phyloP scores from a whole-genome alignment of 2,329 filamentous ascomycete genomes.

The Fusarium pilosicola region DNA sequence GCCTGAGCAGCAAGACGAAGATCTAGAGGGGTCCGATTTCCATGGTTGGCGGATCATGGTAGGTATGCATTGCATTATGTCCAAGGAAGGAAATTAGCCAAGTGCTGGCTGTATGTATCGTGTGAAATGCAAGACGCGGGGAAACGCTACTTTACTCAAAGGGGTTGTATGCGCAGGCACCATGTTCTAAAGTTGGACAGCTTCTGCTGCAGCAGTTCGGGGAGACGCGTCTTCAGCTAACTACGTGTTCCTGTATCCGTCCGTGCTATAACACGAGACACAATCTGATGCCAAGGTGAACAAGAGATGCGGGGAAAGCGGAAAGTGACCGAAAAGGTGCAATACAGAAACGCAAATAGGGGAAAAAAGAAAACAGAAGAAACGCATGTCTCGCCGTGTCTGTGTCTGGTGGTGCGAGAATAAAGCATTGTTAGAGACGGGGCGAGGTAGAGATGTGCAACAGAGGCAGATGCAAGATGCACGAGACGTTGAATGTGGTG shows the following conservation, averaged over 20 bases:
- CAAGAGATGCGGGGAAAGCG: constrained; percentile 14
- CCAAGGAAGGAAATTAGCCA: neutral
- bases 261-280: neutral
- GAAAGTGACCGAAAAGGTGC: constrained; percentile 27
- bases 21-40: neutral
- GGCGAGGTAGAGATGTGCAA: constrained; percentile 14
- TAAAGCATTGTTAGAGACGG: neutral
- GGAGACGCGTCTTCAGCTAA: neutral
- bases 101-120: neutral
- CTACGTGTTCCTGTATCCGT: neutral
- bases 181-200: neutral
- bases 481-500: constrained; percentile 15
- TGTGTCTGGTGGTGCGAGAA: constrained; percentile 13
- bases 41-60: constrained; percentile 14
- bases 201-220: neutral
- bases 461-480: constrained; percentile 14
- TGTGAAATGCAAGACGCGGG: constrained; percentile 11
- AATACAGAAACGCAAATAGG: neutral
- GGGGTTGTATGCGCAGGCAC: neutral
- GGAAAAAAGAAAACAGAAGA: neutral
- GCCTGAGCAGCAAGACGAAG: neutral
- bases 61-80: neutral
- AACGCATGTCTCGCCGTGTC: neutral
- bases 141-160: constrained; percentile 5
- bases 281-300: neutral